These are phyloP conservation scores for Sporothrix pallida DNA, from an alignment of 2,329 filamentous ascomycete species.

Conservation along the genomic window DNA sequence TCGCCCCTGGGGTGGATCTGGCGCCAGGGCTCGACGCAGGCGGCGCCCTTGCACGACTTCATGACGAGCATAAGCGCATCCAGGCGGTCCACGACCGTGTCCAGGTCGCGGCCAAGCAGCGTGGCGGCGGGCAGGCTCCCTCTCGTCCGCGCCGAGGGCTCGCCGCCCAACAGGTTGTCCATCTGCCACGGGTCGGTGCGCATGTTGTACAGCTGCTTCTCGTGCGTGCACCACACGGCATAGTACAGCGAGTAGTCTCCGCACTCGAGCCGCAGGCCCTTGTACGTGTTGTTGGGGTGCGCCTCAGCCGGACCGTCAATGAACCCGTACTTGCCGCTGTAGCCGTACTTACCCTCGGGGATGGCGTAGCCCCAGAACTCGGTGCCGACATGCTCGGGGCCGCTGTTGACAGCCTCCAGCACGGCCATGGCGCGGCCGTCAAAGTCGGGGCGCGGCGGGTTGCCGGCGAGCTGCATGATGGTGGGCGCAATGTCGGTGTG, in stretches of 20 bases:
- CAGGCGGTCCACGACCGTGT: slow-evolving; percentile 55
- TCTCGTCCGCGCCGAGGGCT: slow-evolving; percentile 27
- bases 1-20: slow-evolving; percentile 58
- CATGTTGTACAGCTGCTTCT: slow-evolving; percentile 67
- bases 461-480: slow-evolving; percentile 52
- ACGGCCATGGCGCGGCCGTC: slow-evolving; percentile 59
- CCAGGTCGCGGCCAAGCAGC: slow-evolving; percentile 43
- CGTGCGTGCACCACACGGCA: slow-evolving; percentile 70
- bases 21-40: slow-evolving; percentile 62
- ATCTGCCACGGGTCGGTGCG: slow-evolving; percentile 56
- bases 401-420: slow-evolving; percentile 37
- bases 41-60: slow-evolving; percentile 62
- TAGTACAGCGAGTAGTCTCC: slow-evolving; percentile 66
- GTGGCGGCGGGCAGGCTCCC: slow-evolving; percentile 31
- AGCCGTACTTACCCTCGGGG: slow-evolving; percentile 45
- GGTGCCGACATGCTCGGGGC: slow-evolving; percentile 61
- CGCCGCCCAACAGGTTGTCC: slow-evolving; percentile 48
- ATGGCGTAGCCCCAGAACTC: slow-evolving; percentile 60
- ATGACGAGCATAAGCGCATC: slow-evolving; percentile 64
- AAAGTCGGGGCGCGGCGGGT: slow-evolving; percentile 54
- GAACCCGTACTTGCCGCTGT: slow-evolving; percentile 32
- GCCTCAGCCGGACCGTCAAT: slow-evolving; percentile 5
- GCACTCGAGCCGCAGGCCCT: slow-evolving; percentile 59
- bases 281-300: slow-evolving; percentile 61
- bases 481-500: slow-evolving; percentile 70